Evolutionary conservation across 805 yeast genomes (phyloP), one percentile per base, ranked within the genome.

Genomic region (Lipomyces starkeyi): DNA sequence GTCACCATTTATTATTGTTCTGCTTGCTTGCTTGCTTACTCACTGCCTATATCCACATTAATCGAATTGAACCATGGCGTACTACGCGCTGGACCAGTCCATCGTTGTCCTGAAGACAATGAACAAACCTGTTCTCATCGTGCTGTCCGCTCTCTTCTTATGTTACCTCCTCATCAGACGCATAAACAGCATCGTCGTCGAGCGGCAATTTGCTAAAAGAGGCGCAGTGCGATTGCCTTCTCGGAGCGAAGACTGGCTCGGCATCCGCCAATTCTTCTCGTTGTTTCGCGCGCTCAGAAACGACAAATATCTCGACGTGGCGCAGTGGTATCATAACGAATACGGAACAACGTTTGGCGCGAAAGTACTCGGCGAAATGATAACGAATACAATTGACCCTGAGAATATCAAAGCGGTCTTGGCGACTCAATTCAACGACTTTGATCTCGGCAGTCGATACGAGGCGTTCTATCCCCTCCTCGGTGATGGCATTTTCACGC

Each of bases 401-500:
- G 79, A 76, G 37, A 78, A 78, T 66, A 66, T 78, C 68, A 73
- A 76, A 69, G 70, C 80, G 2, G 63, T 78, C 25, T 66, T 77
- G 35, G 75, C 80, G 13, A 74, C 78, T 9, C 68, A 73, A 43
- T 78, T 77, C 66, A 71, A 75, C 62, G 80, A 78, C 57, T 79
- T 70, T 61, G 71, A 72, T 32, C 70, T 78, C 32, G 79, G 76
- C 3, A 34, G 35, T 40, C 72, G 81, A 13, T 64, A 72, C 59
- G 58, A 40, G 17, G 71, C 69, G 52, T 70, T 78, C 56, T 65
- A 61, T 22, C 77, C 76, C 17, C 64, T 78, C 20, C 70, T 79
- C 11, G 81, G 81, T 7, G 68, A 71, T 37, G 81, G 81, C 4
- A 79, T 79, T 58, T 79, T 79, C 72, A 78, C 80, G 3, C 73